Evolutionary conservation across 495 filamentous ascomycete genomes (phyloP), one percentile per base, ranked within the genome.

Genomic region (Aspergillus leporis): DNA sequence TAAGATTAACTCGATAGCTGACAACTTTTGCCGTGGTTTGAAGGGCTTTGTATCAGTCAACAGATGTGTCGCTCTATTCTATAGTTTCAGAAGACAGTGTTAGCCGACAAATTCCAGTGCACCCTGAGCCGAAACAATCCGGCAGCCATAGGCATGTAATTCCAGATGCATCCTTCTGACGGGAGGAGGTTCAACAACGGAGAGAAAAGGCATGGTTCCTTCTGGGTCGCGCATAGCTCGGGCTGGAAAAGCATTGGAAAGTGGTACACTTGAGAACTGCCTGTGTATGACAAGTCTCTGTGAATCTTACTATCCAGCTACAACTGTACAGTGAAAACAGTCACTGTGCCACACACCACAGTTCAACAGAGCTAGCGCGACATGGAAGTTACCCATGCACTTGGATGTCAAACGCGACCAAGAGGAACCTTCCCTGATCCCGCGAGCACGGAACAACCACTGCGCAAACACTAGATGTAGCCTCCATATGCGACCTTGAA

Each of bases 101-200:
- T 61, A 64, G 62, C 58, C 38, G 51, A 22, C 36, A 18, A 49
- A 50, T 46, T 19, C 28, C 61, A 53, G 38, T 22, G 30, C 19
- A 56, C 43, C 16, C 46, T 13, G 18, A 23, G 18, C 43, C 10
- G 1, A 21, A 47, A 21, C 38, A 41, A 41, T n/a, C 38, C 10
- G 16, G 3, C 14, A 16, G 3, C 16, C 13, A 41, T 41, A n/a
- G n/a, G 13, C 6, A 41, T 41, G 14, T 41, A 41, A 41, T 36
- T 5, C 16, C 38, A n/a, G 38, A 6, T 16, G 38, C 38, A 41
- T 41, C 14, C 5, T 3, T 41, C 18, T 5, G 7, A 47, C 7
- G 3, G 19, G 12, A 3, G 12, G 13, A 28, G 31, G 2, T 38
- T 28, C 51, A 53, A 25, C 12, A 21, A 4, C n/a, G 51, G 8